phyloP scores from a whole-genome alignment of 768 basidiomycete species.

The Rhizopogon vesiculosus region DNA sequence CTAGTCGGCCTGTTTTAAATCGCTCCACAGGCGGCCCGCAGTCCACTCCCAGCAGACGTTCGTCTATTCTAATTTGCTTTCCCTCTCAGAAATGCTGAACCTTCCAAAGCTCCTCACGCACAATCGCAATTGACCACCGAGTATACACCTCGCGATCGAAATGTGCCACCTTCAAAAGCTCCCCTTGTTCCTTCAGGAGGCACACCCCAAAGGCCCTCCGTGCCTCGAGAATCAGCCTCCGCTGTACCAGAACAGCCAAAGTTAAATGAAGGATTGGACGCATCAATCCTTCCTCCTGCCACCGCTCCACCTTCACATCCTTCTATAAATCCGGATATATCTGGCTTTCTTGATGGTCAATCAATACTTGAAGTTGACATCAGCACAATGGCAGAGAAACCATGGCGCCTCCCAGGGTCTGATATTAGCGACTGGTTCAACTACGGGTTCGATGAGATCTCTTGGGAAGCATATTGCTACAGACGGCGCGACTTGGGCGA shows the following conservation, averaged over 20 bases:
- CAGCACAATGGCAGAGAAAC: conserved; percentile 69
- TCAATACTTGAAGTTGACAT: conserved; percentile 86
- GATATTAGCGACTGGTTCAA: conserved; percentile 99
- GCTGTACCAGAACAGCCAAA: conserved; percentile 11
- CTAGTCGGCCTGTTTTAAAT: conserved; percentile 24
- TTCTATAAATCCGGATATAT: conserved; percentile 58
- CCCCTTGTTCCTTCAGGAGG: conserved; percentile 19
- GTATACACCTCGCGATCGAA: conserved; percentile 71
- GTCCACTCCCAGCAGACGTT: conserved; percentile 24
- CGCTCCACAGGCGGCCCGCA: conserved; percentile 26
- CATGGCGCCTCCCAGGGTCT: conserved; percentile 88
- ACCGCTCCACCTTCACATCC: conserved; percentile 79
- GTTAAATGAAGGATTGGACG: conserved; percentile 54
- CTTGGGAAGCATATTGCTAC: conserved; percentile 91
- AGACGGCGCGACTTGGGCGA: conserved; percentile 79
- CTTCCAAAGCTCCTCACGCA: conserved; percentile 31
- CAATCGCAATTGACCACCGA: conserved; percentile 69
- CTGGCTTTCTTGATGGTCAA: conserved; percentile 67
- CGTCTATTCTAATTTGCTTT: not conserved
- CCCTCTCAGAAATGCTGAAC: conserved; percentile 4
- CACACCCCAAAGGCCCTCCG: conserved; percentile 10
- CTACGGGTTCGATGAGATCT: conserved; percentile 96
- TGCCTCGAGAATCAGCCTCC: conserved; percentile 4
- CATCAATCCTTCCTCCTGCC: conserved; percentile 59
- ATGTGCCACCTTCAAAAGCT: conserved; percentile 29